Conservation (phyloP, 148 eudicot species). For the Chenopodium berlandieri region DNA sequence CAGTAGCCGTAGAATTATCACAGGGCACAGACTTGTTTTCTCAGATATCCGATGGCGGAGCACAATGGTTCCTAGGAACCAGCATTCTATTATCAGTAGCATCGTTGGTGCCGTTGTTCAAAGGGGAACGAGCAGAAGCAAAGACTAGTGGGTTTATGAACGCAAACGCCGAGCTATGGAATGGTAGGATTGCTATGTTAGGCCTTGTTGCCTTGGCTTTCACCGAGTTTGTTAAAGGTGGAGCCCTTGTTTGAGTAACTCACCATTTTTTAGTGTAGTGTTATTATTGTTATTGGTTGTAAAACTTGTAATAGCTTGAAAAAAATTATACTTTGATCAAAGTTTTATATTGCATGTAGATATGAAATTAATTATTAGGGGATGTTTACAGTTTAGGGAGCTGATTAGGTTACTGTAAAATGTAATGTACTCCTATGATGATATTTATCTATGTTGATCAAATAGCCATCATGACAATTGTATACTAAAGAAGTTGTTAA, state of each 20-base stretch:
- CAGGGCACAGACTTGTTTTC: conserved; percentile 60
- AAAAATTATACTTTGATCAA: background rate
- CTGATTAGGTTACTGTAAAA: background rate
- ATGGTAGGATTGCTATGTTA: conserved; percentile 82
- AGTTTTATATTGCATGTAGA: background rate
- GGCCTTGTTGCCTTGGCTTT: conserved; percentile 81
- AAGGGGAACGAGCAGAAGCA: conserved; percentile 49
- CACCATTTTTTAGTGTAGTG: background rate
- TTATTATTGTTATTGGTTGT: background rate
- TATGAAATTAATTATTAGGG: background rate
- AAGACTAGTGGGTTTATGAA: conserved; percentile 47
- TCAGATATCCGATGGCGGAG: conserved; percentile 68
- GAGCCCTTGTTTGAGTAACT: conserved; percentile 50
- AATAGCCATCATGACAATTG: background rate
- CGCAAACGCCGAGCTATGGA: conserved; percentile 75
- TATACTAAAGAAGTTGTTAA: too few species aligned
- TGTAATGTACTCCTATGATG: background rate
- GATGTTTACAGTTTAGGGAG: background rate
- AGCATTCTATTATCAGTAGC: conserved; percentile 53
- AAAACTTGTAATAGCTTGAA: background rate
- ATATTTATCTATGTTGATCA: background rate
- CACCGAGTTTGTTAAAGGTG: conserved; percentile 64
- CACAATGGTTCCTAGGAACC: conserved; percentile 66
- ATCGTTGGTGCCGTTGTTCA: conserved; percentile 56
- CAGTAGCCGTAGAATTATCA: conserved; percentile 59